These are phyloP conservation scores for Cucurbita ficifolia DNA, from an alignment of 306 rosid species.

Conservation along the genomic window DNA sequence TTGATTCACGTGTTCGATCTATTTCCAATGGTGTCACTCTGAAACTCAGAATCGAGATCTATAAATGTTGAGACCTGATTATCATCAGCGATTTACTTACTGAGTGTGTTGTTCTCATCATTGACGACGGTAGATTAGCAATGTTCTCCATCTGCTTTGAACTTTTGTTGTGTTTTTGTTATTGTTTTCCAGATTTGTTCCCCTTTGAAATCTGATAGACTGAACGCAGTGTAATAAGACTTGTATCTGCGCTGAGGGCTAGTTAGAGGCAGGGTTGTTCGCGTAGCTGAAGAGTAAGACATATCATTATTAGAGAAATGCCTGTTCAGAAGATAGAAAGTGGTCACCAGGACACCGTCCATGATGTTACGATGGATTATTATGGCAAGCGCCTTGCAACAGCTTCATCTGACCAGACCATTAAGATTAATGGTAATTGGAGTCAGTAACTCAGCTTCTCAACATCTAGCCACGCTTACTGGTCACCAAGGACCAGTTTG, in stretches of 20 bases:
- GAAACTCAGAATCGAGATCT: not conserved
- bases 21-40: not conserved
- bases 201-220: not conserved
- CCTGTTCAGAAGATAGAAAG: conserved; percentile 68
- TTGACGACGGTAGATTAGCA: not conserved
- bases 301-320: conserved; percentile 24
- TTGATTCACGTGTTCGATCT: not conserved
- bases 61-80: not conserved
- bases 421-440: conserved; percentile 81
- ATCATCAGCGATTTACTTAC: not conserved
- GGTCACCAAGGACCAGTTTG: conserved; percentile 87
- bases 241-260: not conserved
- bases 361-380: conserved; percentile 75
- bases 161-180: not conserved
- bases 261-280: not conserved
- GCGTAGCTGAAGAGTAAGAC: not conserved
- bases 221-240: not conserved
- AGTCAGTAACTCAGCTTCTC: conserved; percentile 57
- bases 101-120: not conserved
- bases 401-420: conserved; percentile 68
- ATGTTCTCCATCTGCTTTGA: not conserved
- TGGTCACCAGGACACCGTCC: conserved; percentile 64
- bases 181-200: not conserved
- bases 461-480: conserved; percentile 53
- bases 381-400: conserved; percentile 78